Evolutionary conservation across 2,329 filamentous ascomycete species (phyloP).

Genomic region (Colletotrichum karsti): DNA sequence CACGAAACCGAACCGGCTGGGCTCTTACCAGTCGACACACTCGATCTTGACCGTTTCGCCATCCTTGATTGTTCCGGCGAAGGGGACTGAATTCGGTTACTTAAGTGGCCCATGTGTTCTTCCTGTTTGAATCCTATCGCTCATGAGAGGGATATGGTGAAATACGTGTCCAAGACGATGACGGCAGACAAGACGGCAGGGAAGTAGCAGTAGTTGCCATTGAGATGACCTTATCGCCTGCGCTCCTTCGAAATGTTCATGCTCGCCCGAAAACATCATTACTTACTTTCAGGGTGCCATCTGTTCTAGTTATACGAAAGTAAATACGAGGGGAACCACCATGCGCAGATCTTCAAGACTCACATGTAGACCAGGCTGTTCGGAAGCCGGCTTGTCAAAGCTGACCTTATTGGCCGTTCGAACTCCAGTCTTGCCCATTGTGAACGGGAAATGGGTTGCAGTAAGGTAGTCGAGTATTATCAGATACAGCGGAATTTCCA

Average conservation of each 20-base stretch:
- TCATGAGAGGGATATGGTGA: neutral
- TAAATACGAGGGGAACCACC: no score
- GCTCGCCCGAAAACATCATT: no score
- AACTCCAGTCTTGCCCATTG: constrained; percentile 66
- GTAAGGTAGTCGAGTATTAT: neutral
- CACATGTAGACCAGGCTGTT: constrained; percentile 78
- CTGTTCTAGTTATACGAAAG: no score
- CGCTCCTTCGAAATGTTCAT: neutral
- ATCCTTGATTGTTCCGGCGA: constrained; percentile 76
- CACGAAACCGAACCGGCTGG: constrained; percentile 30
- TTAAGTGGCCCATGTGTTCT: neutral
- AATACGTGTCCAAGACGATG: no score
- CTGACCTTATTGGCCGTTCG: constrained; percentile 79
- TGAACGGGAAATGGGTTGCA: no score
- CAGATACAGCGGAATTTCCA: no score
- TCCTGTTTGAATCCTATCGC: no score
- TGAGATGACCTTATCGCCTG: neutral
- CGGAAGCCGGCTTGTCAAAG: constrained; percentile 74
- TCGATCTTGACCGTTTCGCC: constrained; percentile 93
- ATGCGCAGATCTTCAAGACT: no score
- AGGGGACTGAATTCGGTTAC: constrained; percentile 68
- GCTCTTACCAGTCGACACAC: constrained; percentile 79
- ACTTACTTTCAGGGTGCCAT: constrained; percentile 89
- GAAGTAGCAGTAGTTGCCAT: no score
- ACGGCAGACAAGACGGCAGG: no score